Base-by-base conservation (phyloP, 352 stramenopile genomes). In the Phytopythium delawarense region DNA sequence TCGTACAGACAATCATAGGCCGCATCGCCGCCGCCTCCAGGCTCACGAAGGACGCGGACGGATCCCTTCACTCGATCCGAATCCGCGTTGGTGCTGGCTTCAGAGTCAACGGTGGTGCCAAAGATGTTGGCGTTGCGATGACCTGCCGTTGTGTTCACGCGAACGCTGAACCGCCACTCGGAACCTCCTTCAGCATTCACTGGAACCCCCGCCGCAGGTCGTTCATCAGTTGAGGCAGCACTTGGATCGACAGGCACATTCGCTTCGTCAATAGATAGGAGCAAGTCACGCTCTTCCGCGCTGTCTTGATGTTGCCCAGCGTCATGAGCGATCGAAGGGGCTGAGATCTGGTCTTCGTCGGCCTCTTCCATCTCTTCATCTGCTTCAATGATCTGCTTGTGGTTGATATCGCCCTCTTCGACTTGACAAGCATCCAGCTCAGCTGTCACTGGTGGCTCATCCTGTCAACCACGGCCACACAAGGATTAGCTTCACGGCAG, bases 11-110 rank as follows among this genome's bases (percentile, higher is more conserved):
- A 63, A 4, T 40, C 55, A n/a, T 74, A 78, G 18, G 68, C 63
- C 16, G 55, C 51, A 23, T 56, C 48, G 7, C 71, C 69, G n/a
- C 66, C 69, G 63, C 74, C 74, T 42, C 73, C 71, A 52, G 75
- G 66, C 63, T 79, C 65, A 25, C 75, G 69, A 49, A 78, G 52
- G 48, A 83, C 63, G 40, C 75, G 75, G 34, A 83, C 48, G 23
- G 4, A 37, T 1, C 48, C 48, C 48, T 54, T 54, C 34, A 51
- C 39, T 11, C 2, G 7, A 9, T 45, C 3, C 4, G 30, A 32
- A 9, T 32, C 1, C 12, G 51, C 4, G 12, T 1, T n/a, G n/a
- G 23, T 45, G 32, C 28, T 40, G 30, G 7, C 30, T 20, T 45
- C 11, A 2, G 20, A n/a, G 8, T 21, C 7, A n/a, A 7, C 32